phyloP scores from a whole-genome alignment of 2,329 filamentous ascomycete genomes.

The Verticillium isaacii region DNA sequence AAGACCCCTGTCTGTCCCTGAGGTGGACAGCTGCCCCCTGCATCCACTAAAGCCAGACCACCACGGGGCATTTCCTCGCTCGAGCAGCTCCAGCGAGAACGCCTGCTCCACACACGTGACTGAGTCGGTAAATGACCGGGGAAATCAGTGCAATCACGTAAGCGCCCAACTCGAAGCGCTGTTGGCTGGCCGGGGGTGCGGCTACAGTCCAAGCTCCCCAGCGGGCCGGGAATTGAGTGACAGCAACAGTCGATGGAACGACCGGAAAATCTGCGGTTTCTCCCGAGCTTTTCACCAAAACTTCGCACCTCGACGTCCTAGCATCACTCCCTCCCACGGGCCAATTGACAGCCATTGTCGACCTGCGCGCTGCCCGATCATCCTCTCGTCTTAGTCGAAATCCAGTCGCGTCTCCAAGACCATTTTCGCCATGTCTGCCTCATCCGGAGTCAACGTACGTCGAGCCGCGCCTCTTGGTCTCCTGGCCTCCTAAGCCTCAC shows the following conservation, averaged over 20 bases:
- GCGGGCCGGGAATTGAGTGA: not conserved
- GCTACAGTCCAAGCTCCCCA: slow-evolving; percentile 26
- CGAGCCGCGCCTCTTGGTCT: slow-evolving; percentile 20
- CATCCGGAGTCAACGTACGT: slow-evolving; percentile 64
- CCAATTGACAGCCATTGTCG: slow-evolving; percentile 40
- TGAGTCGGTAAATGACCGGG: slow-evolving; percentile 11
- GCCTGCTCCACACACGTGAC: slow-evolving; percentile 11
- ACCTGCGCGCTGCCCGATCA: slow-evolving; percentile 26
- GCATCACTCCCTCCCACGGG: slow-evolving; percentile 30
- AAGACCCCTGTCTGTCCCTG: not conserved
- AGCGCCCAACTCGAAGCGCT: not conserved
- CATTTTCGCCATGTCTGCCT: slow-evolving; percentile 52
- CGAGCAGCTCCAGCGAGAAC: not conserved
- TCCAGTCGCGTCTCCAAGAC: slow-evolving; percentile 37
- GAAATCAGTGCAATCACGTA: slow-evolving; percentile 4
- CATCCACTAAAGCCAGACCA: not conserved
- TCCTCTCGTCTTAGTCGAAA: slow-evolving; percentile 28
- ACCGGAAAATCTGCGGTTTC: slow-evolving; percentile 42
- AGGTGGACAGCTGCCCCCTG: not conserved
- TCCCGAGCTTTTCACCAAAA: slow-evolving; percentile 37
- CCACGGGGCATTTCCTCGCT: not conserved
- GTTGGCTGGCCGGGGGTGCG: not conserved
- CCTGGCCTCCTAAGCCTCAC: slow-evolving; percentile 4
- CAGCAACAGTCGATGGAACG: slow-evolving; percentile 1
- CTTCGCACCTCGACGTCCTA: slow-evolving; percentile 30